Percentiles rank a stretch among this genome's conserved stretches.
Evolutionary conservation across 345 rosid genomes (phyloP).

Genomic region (Ceriops zippeliana): DNA sequence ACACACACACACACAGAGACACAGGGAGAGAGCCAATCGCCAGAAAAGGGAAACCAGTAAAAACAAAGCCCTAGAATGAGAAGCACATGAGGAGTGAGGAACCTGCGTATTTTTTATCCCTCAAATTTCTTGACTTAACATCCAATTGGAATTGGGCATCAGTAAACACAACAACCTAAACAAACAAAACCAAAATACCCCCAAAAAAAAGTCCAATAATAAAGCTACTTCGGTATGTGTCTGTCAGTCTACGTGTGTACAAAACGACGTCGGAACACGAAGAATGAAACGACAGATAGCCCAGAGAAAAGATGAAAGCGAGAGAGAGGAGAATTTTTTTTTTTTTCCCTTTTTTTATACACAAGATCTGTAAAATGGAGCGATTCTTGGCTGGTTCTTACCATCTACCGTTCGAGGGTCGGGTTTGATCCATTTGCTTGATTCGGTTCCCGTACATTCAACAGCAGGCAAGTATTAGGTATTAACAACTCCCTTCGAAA

Average conservation of each 20-base stretch:
- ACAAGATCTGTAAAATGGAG: not conserved
- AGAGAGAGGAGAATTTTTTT: too few species aligned
- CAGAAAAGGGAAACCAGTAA: not conserved
- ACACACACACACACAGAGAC: too few species aligned
- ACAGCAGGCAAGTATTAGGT: too few species aligned
- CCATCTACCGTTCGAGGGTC: not conserved
- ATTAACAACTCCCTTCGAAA: too few species aligned
- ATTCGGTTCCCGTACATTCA: not conserved
- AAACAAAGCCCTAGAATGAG: conserved; percentile 13
- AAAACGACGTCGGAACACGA: too few species aligned
- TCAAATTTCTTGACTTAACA: not conserved
- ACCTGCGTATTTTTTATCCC: not conserved
- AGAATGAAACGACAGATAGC: too few species aligned
- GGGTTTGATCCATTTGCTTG: not conserved
- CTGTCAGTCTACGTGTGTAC: too few species aligned
- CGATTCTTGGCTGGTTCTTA: not conserved
- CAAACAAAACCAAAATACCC: too few species aligned
- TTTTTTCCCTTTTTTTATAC: too few species aligned
- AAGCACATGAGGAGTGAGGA: conserved; percentile 1
- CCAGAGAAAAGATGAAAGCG: too few species aligned
- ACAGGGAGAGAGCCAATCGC: not conserved
- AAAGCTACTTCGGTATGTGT: too few species aligned
- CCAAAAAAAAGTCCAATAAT: too few species aligned
- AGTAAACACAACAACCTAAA: not conserved
- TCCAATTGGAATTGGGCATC: not conserved